Percentiles rank a stretch among this genome's conserved stretches.
Conservation (phyloP, 2,329 filamentous ascomycete species). For the Xylaria polymorpha region DNA sequence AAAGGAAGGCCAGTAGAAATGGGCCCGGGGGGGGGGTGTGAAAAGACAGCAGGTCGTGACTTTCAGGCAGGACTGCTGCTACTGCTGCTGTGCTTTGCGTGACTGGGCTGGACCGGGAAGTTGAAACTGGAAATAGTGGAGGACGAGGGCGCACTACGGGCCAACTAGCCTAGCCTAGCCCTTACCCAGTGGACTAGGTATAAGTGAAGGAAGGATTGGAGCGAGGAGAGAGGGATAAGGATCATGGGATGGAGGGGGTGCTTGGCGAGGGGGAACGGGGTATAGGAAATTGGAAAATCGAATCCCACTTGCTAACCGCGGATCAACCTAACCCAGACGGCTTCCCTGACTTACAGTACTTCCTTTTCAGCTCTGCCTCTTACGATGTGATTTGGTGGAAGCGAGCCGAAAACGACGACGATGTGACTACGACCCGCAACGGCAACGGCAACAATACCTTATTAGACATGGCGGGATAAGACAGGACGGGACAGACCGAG, state of each 20-base stretch:
- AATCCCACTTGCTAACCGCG: conserved; percentile 20
- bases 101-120: conserved; percentile 31
- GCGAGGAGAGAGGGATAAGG: conserved; percentile 21
- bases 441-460: conserved; percentile 23
- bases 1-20: conserved; percentile 37
- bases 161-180: conserved; percentile 38
- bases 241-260: conserved; percentile 35
- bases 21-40: conserved; percentile 25
- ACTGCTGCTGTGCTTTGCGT: conserved; percentile 10
- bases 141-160: conserved; percentile 36
- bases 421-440: conserved; percentile 35
- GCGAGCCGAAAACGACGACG: conserved; percentile 22
- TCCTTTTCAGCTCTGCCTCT: conserved; percentile 27
- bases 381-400: conserved; percentile 24
- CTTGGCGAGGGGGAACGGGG: conserved; percentile 32
- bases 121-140: conserved; percentile 40
- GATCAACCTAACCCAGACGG: background rate
- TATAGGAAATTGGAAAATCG: conserved; percentile 17
- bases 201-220: conserved; percentile 27
- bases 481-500: conserved; percentile 10
- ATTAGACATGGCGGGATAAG: conserved; percentile 7
- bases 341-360: background rate
- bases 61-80: conserved; percentile 28
- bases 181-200: conserved; percentile 36
- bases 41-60: conserved; percentile 24